Percentiles rank a stretch among this genome's conserved stretches.
Conservation (phyloP, 1,284 basidiomycete species). For the Ustilago loliicola region DNA sequence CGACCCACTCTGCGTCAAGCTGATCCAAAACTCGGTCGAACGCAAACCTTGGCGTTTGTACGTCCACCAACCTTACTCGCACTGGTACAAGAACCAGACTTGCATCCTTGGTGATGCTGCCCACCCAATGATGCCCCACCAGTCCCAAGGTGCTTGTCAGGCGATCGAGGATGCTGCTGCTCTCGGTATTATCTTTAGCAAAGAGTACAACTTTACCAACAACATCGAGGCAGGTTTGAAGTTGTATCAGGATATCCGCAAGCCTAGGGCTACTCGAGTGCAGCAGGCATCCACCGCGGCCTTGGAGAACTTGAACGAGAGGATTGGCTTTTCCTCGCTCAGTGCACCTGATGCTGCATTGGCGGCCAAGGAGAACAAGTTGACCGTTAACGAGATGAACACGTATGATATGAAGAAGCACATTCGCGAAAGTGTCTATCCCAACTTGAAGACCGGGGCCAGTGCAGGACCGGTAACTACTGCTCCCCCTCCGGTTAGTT, state of each 20-base stretch:
- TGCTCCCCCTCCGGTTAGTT: not conserved
- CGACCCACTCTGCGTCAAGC: slow-evolving; percentile 68
- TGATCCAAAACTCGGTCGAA: slow-evolving; percentile 66
- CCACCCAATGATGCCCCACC: slow-evolving; percentile 55
- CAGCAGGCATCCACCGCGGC: slow-evolving; percentile 69
- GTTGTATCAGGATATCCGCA: slow-evolving; percentile 71
- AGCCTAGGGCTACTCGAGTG: slow-evolving; percentile 71
- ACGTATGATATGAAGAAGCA: slow-evolving; percentile 56
- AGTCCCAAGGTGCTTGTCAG: slow-evolving; percentile 52
- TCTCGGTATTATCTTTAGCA: slow-evolving; percentile 45
- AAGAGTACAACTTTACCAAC: slow-evolving; percentile 61
- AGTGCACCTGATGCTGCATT: slow-evolving; percentile 69
- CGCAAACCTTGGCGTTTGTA: slow-evolving; percentile 71
- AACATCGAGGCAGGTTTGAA: slow-evolving; percentile 65
- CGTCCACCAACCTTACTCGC: slow-evolving; percentile 70
- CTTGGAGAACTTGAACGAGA: slow-evolving; percentile 71
- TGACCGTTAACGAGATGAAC: slow-evolving; percentile 66
- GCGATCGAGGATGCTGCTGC: slow-evolving; percentile 53
- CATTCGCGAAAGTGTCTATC: slow-evolving; percentile 36
- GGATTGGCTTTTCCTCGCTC: slow-evolving; percentile 70
- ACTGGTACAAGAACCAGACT: slow-evolving; percentile 67
- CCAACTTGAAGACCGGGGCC: slow-evolving; percentile 4
- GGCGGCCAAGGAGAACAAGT: slow-evolving; percentile 69
- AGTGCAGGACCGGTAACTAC: not conserved
- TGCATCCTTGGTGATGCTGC: slow-evolving; percentile 68